Percentiles rank a stretch among this genome's conserved stretches.
Conservation (phyloP, 192 early-diverging fungal genomes). For the Backusella psychrophila region DNA sequence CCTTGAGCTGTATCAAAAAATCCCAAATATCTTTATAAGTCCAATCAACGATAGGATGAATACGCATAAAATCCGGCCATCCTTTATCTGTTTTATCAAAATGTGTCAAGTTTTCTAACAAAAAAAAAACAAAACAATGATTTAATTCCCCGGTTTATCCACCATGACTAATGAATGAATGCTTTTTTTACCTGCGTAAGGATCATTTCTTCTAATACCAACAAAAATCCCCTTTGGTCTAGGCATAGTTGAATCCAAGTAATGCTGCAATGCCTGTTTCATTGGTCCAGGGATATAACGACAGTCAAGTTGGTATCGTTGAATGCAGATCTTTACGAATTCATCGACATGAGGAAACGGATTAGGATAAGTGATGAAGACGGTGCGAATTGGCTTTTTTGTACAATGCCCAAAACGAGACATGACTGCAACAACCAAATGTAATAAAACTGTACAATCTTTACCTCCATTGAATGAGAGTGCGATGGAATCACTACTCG, state of each 20-base stretch:
- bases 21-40: constrained; percentile 83
- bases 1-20: constrained; percentile 57
- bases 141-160: background rate
- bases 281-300: constrained; percentile 69
- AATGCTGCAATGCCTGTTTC: constrained; percentile 72
- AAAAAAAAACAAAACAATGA: background rate
- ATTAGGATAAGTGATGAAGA: constrained; percentile 80
- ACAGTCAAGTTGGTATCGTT: constrained; percentile 71
- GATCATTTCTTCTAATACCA: constrained; percentile 74
- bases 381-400: constrained; percentile 23
- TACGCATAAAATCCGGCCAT: constrained; percentile 90
- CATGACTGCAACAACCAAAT: constrained; percentile 71
- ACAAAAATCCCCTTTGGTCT: constrained; percentile 76
- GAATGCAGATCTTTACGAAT: constrained; percentile 74
- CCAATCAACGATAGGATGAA: constrained; percentile 94
- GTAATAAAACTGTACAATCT: constrained; percentile 92
- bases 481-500: constrained; percentile 61
- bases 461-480: constrained; percentile 97
- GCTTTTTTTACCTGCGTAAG: constrained; percentile 58
- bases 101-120: constrained; percentile 43
- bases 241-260: constrained; percentile 43
- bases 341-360: constrained; percentile 85
- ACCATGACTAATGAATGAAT: background rate
- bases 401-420: constrained; percentile 4
- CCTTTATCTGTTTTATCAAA: constrained; percentile 76